These are phyloP conservation scores for Podospora comata DNA, from an alignment of 495 filamentous ascomycete species.

Conservation along the genomic window DNA sequence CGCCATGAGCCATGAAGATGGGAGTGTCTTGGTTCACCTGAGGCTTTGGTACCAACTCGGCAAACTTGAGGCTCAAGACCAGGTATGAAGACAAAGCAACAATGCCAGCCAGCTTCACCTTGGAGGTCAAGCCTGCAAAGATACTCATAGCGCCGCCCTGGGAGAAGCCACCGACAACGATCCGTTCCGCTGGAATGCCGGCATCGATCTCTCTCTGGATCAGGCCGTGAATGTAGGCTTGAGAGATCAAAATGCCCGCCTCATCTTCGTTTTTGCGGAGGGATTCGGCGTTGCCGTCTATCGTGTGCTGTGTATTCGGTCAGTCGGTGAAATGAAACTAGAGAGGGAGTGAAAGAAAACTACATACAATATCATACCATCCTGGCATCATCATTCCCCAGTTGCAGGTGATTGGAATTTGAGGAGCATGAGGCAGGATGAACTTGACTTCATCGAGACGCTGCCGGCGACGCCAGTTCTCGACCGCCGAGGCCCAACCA, in stretches of 20 bases:
- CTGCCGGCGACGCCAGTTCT: conserved; percentile 81
- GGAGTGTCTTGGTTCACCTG: conserved; percentile 74
- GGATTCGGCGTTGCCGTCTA: conserved; percentile 45
- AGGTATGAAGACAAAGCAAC: conserved; percentile 83
- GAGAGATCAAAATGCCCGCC: conserved; percentile 67
- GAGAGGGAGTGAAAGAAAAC: background rate
- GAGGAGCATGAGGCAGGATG: conserved; percentile 90
- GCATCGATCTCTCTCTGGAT: conserved; percentile 79
- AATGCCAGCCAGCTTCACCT: conserved; percentile 78
- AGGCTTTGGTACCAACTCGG: conserved; percentile 59
- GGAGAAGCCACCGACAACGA: conserved; percentile 72
- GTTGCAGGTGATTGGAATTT: conserved; percentile 85
- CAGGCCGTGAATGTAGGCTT: conserved; percentile 71
- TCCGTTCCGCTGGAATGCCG: conserved; percentile 77
- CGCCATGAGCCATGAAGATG: conserved; percentile 85
- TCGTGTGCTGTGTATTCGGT: conserved; percentile 20
- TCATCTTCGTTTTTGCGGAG: conserved; percentile 64
- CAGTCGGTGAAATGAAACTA: background rate
- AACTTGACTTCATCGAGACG: conserved; percentile 89
- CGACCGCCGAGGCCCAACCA: conserved; percentile 76
- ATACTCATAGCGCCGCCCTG: conserved; percentile 56
- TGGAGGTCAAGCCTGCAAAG: conserved; percentile 65
- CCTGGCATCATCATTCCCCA: conserved; percentile 79
- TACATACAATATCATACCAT: conserved; percentile 85
- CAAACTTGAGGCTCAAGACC: conserved; percentile 67